Evolutionary conservation across 345 rosid genomes (phyloP).

Genomic region (Anastatica hierochuntica): DNA sequence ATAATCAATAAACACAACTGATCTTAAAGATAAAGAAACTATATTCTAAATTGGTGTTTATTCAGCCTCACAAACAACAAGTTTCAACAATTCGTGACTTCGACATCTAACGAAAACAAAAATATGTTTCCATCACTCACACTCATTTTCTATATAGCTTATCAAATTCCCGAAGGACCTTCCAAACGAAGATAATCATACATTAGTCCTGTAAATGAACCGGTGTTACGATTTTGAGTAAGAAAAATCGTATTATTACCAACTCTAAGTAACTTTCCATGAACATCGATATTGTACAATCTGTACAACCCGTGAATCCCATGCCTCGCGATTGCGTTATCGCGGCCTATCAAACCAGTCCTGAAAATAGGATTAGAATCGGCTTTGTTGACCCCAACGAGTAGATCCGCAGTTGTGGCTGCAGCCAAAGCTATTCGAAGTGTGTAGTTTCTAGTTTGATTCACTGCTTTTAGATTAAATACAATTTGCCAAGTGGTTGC

Average conservation of each 20-base stretch:
- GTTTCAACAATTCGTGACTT: no score
- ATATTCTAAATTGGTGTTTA: no score
- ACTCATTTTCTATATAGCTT: not conserved
- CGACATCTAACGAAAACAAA: no score
- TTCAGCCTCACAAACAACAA: no score
- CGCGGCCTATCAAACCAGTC: slow-evolving; percentile 18
- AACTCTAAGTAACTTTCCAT: slow-evolving; percentile 21
- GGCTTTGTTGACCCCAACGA: slow-evolving; percentile 19
- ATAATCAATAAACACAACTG: no score
- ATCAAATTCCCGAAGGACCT: slow-evolving; percentile 28
- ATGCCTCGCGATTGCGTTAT: slow-evolving; percentile 31
- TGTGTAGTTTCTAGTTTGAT: slow-evolving; percentile 34
- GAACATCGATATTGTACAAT: slow-evolving; percentile 40
- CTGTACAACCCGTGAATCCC: slow-evolving; percentile 30
- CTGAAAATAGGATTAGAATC: slow-evolving; percentile 3
- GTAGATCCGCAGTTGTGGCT: slow-evolving; percentile 36
- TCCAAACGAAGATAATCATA: slow-evolving; percentile 82
- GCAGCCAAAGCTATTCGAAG: slow-evolving; percentile 71
- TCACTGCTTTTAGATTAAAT: slow-evolving; percentile 31
- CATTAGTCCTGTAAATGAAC: slow-evolving; percentile 49
- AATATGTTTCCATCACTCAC: not conserved
- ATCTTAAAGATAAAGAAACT: no score
- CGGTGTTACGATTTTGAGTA: slow-evolving; percentile 32
- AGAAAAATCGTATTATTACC: slow-evolving; percentile 55
- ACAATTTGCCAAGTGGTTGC: slow-evolving; percentile 65